Base-by-base conservation (phyloP, 179 eudicot genomes). In the Silene vulgaris region DNA sequence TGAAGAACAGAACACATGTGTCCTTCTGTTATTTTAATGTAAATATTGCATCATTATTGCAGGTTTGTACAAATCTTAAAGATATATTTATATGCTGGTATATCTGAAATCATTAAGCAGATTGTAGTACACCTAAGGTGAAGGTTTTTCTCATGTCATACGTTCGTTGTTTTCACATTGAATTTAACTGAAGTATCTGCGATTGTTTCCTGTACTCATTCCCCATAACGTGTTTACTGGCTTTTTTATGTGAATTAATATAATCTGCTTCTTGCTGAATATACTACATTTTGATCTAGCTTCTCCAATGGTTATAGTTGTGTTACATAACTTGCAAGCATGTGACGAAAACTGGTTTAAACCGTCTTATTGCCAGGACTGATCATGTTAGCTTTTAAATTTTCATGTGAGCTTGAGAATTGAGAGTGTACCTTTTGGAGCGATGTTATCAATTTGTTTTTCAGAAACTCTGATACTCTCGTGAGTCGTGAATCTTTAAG, bases 1-100 rank as follows among this genome's bases (percentile, higher is more conserved):
- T 29, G 9, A 11, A 43, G 72, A 14, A 28, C 19, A 0, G 19
- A 7, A 59, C 75, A 19, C 75, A 57, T 9, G 65, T 19, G 16
- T 21, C 37, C 3, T 57, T 59, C 35, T 7, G 65, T 26, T 8
- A 26, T 35, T 59, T 17, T 35, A 13, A 35, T 28, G 67, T 6
- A 40, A 50, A 19, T 62, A 45, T 50, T 40, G 48, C 59, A 16
- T 76, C 75, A 13, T 29, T 62, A 64, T 65, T 81, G 76, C 76
- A 81, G 84, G 81, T 81, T 78, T 81, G 74, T 75, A 74, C 59
- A 69, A 70, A 74, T 37, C 56, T 59, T 26, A 63, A 45, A 66
- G 80, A 52, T 52, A 77, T 76, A 30, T 74, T 64, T 74, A 64
- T 28, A 64, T 81, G 71, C 74, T 81, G 74, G 78, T 78, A 59